Base-by-base conservation (phyloP, 1,284 basidiomycete species). In the Pisolithus thermaeus region DNA sequence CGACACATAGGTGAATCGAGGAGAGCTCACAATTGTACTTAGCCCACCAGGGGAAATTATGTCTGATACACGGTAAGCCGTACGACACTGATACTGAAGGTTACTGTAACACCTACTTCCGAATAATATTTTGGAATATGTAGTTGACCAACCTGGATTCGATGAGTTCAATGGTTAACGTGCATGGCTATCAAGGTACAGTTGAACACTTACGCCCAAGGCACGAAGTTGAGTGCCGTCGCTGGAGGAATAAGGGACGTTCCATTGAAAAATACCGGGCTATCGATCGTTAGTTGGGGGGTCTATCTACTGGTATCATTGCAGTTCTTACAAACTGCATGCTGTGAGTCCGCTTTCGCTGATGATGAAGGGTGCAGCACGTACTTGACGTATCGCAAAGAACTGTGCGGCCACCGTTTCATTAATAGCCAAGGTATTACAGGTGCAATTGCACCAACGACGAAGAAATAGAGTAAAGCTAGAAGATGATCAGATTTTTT, bases 11-110 rank as follows among this genome's bases (percentile, higher is more conserved):
- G 16, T 22, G 32, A 36, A 35, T 40, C 46, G 23, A 28, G 0
- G 12, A 7, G 7, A 8, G 35, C 52, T 49, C 55, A 76, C 77
- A 84, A 61, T 85, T 84, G 67, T 83, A 86, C 68, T 85, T 85
- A 22, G 78, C 75, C 85, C 84, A 88, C 81, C 83, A 87, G 0
- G 75, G 68, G 69, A 87, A 87, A 58, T 79, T 72, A 44, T 76
- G 71, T 53, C 75, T 74, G 47, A 4, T 7, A 49, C 8, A 37
- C 58, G 68, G 71, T 23, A 59, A 68, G 69, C 61, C 72, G 12
- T 12, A 12, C 14, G 12, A 35, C 32, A 14, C 14, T 8, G 9
- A 3, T 30, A 11, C 3, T 6, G 14, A 35, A 35, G 5, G 12
- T 0, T 12, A 5, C 32, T 14, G 14, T 4, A 35, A 35, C 32